Percentiles rank a stretch among this genome's conserved stretches.
These are phyloP conservation scores for Fusarium bulbicola DNA, from an alignment of 2,329 filamentous ascomycete species.

Conservation along the genomic window DNA sequence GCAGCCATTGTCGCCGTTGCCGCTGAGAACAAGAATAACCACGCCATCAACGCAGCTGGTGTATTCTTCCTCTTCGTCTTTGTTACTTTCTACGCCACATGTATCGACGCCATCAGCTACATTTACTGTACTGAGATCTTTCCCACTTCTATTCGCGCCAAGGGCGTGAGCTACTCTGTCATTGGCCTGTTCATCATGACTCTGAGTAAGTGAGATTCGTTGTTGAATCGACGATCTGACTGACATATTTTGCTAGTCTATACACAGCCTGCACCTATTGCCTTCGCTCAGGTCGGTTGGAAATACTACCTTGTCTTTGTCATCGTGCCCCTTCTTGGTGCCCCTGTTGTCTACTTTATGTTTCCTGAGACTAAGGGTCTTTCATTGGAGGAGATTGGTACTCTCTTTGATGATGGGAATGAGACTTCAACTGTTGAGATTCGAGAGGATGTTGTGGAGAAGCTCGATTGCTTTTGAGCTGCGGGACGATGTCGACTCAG, in stretches of 20 bases:
- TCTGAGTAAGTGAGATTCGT: neutral
- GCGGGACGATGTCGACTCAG: neutral
- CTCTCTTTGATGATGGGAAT: neutral
- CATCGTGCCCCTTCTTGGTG: neutral
- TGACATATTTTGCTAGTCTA: neutral
- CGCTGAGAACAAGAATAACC: neutral
- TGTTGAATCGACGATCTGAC: accelerated
- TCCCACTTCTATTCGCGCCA: neutral
- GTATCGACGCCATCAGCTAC: neutral
- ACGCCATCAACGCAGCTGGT: neutral
- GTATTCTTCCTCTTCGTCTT: neutral
- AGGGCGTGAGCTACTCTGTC: neutral
- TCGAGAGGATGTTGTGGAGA: neutral
- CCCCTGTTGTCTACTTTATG: neutral
- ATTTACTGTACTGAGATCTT: neutral
- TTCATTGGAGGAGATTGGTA: neutral
- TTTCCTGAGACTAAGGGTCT: neutral
- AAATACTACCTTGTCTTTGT: neutral
- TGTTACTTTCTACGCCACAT: neutral
- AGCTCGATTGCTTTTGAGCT: neutral
- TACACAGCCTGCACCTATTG: neutral
- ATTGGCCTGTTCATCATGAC: neutral
- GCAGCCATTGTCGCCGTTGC: neutral
- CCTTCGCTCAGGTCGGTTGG: neutral
- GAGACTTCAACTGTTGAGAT: neutral